Evolutionary conservation across 1,139 yeast genomes (phyloP).

Genomic region (Yamadazyma sp.): DNA sequence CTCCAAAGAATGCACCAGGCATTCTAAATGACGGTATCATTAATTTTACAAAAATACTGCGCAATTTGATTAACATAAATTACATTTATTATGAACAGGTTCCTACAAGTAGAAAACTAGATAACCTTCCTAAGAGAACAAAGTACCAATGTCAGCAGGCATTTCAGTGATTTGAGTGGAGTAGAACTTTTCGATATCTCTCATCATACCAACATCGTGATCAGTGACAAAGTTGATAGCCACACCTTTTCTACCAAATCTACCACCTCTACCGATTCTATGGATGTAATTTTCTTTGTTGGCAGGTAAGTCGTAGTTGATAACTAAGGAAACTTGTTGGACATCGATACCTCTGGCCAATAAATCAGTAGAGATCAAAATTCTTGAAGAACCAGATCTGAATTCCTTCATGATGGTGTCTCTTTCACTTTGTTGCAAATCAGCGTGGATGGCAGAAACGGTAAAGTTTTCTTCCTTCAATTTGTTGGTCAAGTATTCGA

Average conservation of each 20-base stretch:
- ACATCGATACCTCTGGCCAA: conserved; percentile 99
- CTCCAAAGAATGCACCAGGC: conserved; percentile 11
- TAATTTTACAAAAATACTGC: neutral
- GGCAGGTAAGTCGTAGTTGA: conserved; percentile 96
- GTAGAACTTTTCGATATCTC: conserved; percentile 98
- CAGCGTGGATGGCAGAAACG: conserved; percentile 97
- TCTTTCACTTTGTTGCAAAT: conserved; percentile 94
- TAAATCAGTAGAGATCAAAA: conserved; percentile 93
- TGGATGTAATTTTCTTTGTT: conserved; percentile 98
- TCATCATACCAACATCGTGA: conserved; percentile 88
- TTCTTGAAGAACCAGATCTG: conserved; percentile 98
- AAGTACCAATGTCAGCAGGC: conserved; percentile 90
- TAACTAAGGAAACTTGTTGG: conserved; percentile 97
- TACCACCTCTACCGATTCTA: conserved; percentile 99
- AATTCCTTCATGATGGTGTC: conserved; percentile 98
- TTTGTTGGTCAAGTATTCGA: conserved; percentile 87
- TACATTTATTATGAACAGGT: conserved; percentile 1
- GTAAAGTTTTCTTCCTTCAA: conserved; percentile 88
- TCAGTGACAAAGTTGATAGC: conserved; percentile 96
- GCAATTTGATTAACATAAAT: neutral
- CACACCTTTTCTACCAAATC: conserved; percentile 99
- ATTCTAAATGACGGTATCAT: conserved; percentile 1
- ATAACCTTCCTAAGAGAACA: conserved; percentile 50
- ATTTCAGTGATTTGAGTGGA: conserved; percentile 97
- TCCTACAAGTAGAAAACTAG: neutral